Conservation (phyloP, 768 basidiomycete species). For the Leccinum rimulosum region DNA sequence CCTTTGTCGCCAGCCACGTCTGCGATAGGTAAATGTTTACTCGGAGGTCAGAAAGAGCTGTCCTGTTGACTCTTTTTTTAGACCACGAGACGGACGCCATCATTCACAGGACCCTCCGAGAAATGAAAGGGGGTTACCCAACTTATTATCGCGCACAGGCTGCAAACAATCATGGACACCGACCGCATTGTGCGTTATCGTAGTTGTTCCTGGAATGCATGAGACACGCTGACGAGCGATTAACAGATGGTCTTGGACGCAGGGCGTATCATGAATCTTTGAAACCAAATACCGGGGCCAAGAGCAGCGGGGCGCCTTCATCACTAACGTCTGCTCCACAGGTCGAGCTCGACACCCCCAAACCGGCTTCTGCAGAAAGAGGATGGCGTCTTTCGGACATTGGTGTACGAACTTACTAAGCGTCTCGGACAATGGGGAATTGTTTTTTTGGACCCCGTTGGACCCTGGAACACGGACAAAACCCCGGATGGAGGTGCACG, state of each 20-base stretch:
- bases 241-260: conserved; percentile 11
- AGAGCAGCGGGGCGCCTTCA: not conserved
- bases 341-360: conserved; percentile 7
- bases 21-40: conserved; percentile 5
- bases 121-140: conserved; percentile 6
- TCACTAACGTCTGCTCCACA: not conserved
- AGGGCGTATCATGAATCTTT: conserved; percentile 5
- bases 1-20: conserved; percentile 3
- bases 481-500: conserved; percentile 57
- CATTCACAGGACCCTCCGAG: conserved; percentile 8
- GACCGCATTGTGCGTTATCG: conserved; percentile 7
- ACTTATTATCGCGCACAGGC: conserved; percentile 10
- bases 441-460: no score
- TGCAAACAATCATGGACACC: conserved; percentile 10
- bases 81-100: conserved; percentile 8
- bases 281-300: not conserved
- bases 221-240: not conserved
- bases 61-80: not conserved
- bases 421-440: conserved; percentile 68
- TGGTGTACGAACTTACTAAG: conserved; percentile 58
- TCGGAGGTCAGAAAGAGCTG: no score
- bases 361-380: conserved; percentile 2
- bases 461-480: conserved; percentile 52
- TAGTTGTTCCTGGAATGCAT: not conserved
- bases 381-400: not conserved